Base-by-base conservation (phyloP, 2,329 filamentous ascomycete species). In the Aspergillus terreus region DNA sequence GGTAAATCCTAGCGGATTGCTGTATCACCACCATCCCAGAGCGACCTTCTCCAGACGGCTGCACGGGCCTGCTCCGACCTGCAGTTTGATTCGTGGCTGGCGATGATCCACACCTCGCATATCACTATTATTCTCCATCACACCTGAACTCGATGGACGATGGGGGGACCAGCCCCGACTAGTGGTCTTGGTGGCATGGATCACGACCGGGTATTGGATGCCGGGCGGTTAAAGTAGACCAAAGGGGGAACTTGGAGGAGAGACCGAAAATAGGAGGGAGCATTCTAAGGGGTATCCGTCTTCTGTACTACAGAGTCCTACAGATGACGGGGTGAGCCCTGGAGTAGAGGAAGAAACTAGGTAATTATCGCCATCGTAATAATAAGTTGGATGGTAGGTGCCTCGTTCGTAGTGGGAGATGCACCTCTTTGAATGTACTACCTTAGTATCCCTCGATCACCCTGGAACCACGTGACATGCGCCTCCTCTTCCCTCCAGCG, bases 381-480 rank as follows among this genome's bases (percentile, higher is more conserved):
- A 23, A 23, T 23, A 19, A 19, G 19, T 5, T 23, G 23, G 23
- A 23, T 23, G 23, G 23, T 23, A 30, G 27, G 27, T 9, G 11
- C 27, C 27, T 30, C 10, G 27, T 30, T 30, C 27, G 27, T 30
- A 30, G 27, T 23, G 23, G 23, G 23, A 23, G 6, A 6, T 6
- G 23, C 23, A 23, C 23, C 23, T 23, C 23, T 23, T 23, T 23
- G 4, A 1, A 23, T 23, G 23, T 23, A 23, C 23, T 23, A 23
- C 23, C 23, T 6, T 23, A 19, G 19, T 23, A 23, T 30, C 27
- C 27, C 7, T 30, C 27, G 27, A 30, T 30, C 10, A 9, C 27
- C 27, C 27, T 30, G 27, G 27, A 30, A 30, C 49, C 57, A 59
- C 57, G 57, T 59, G 57, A 59, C 54, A 35, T 25, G 48, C 52